These are phyloP conservation scores for Serendipita sp. DNA, from an alignment of 768 basidiomycete species.

Conservation along the genomic window DNA sequence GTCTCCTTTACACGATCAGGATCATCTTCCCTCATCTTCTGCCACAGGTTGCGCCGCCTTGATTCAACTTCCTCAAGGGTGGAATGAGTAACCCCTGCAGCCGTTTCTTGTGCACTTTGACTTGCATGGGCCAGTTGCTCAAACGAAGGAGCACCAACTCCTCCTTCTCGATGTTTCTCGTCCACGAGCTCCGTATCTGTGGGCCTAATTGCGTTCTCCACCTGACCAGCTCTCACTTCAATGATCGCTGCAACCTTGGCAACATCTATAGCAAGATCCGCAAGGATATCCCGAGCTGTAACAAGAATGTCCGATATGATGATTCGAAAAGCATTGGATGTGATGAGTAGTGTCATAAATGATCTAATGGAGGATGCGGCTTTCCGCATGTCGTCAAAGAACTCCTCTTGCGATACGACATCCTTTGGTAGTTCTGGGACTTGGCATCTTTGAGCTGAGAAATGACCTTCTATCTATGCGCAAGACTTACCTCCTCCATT, in stretches of 20 bases:
- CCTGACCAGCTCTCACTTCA: slow-evolving; percentile 11
- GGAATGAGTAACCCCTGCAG: background rate
- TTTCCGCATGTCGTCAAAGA: slow-evolving; percentile 9
- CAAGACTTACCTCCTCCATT: background rate
- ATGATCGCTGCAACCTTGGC: slow-evolving; percentile 11
- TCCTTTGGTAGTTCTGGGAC: background rate
- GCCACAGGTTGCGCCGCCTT: background rate
- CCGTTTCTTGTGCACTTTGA: background rate
- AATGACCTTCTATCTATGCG: background rate
- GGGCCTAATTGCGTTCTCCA: slow-evolving; percentile 11
- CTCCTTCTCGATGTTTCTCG: background rate
- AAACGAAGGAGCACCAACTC: slow-evolving; percentile 2
- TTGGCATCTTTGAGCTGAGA: background rate
- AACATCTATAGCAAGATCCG: slow-evolving; percentile 13
- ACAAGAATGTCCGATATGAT: slow-evolving; percentile 15
- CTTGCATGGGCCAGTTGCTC: background rate
- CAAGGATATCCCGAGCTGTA: slow-evolving; percentile 14
- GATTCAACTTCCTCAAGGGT: slow-evolving; percentile 4
- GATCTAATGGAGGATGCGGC: slow-evolving; percentile 10
- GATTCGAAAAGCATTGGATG: slow-evolving; percentile 16
- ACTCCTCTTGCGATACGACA: slow-evolving; percentile 12
- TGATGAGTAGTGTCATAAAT: slow-evolving; percentile 12
- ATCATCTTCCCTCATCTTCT: slow-evolving; percentile 7
- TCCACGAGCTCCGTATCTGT: slow-evolving; percentile 7
- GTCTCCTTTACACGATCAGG: slow-evolving; percentile 13